Conservation (phyloP, 495 filamentous ascomycete genomes). For the Daldinia concentrica region DNA sequence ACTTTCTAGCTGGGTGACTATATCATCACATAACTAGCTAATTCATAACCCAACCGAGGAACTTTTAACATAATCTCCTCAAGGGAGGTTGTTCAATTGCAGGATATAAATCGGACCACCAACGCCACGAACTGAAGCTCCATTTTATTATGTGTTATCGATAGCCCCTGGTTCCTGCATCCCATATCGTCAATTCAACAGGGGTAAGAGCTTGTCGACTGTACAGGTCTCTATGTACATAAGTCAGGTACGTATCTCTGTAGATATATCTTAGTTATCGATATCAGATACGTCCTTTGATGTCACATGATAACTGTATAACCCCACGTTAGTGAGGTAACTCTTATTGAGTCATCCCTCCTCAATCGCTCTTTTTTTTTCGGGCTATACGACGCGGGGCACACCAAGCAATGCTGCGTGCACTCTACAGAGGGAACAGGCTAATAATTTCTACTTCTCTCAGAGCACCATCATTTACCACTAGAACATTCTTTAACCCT, state of each 20-base stretch:
- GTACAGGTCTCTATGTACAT: no score
- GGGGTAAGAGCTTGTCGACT: background rate
- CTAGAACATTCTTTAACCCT: constrained; percentile 11
- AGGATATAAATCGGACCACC: constrained; percentile 33
- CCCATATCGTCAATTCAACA: background rate
- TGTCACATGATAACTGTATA: constrained; percentile 32
- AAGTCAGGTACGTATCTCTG: background rate
- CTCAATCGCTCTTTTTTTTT: constrained; percentile 24
- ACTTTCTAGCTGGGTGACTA: background rate
- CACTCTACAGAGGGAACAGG: constrained; percentile 25
- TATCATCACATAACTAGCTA: background rate
- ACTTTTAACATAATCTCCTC: constrained; percentile 18
- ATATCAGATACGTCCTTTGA: background rate
- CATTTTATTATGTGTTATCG: constrained; percentile 28
- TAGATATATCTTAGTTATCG: constrained; percentile 1
- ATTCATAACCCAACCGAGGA: background rate
- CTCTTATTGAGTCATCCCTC: constrained; percentile 37
- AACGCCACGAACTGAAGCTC: constrained; percentile 13
- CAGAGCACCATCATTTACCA: constrained; percentile 3
- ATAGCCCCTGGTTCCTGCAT: constrained; percentile 8
- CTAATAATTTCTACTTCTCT: constrained; percentile 16
- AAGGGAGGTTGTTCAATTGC: constrained; percentile 17
- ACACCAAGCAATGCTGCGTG: constrained; percentile 31
- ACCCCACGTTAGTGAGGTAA: constrained; percentile 30
- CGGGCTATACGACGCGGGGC: constrained; percentile 20